Base-by-base conservation (phyloP, 352 stramenopile species). In the Phytophthora sojae region DNA sequence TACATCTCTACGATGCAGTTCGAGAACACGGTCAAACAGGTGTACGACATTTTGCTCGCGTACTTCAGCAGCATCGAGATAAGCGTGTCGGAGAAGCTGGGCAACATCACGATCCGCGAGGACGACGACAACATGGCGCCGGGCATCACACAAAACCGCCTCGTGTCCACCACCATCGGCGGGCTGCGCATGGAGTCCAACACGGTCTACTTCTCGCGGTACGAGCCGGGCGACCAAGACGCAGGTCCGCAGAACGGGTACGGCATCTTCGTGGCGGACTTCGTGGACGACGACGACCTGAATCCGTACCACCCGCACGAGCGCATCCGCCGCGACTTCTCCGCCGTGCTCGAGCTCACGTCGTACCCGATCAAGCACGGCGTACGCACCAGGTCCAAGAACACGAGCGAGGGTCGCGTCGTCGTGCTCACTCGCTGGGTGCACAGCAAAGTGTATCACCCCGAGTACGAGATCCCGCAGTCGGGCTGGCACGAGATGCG, bases 51-150 rank as follows among this genome's bases (percentile, higher is more conserved):
- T 23, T 39, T 85, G 32, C 57, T 73, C 2, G 72, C 69, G 23
- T 75, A 72, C 56, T 69, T 82, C 37, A 76, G 67, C 55, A 80
- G 75, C 47, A 82, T 84, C 52, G 81, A 89, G 61, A 83, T 89
- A 37, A 80, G 61, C 7, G 73, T 86, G n/a, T 83, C 77, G 12
- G 77, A 89, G 64, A 74, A 82, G 29, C 71, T 86, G 25, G 79
- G 79, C 17, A 77, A 81, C 65, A 75, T 86, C 37, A 80, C 75
- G 25, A 75, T 87, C 47, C 82, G 79, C 44, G 75, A 88, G 47
- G 74, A 82, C 60, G 79, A 88, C 45, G 75, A 84, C 60, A 73
- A 59, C 17, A 68, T 78, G 51, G 60, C 58, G 2, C 63, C 64
- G 4, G 75, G 79, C 1, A 69, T 83, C 25, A 78, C 71, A 19